A percentile compares a stretch with the other conserved stretches of the same genome.
Evolutionary conservation across 2,329 filamentous ascomycete genomes (phyloP).

Genomic region (Aspergillus puulaauensis): DNA sequence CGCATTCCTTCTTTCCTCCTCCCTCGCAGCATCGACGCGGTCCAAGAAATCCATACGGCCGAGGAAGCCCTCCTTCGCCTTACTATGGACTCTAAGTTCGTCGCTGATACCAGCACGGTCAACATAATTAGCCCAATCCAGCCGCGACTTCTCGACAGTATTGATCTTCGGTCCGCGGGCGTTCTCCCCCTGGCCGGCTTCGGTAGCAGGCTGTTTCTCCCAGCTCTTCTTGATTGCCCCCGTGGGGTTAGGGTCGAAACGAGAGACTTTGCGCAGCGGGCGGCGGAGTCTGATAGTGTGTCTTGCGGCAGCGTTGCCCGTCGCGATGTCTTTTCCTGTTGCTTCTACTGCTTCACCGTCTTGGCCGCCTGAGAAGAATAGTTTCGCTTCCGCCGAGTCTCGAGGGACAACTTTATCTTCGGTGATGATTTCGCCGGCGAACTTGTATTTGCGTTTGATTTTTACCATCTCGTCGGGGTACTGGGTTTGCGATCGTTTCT

Average conservation of each 20-base stretch:
- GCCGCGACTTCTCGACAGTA: constrained; percentile 64
- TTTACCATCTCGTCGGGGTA: constrained; percentile 49
- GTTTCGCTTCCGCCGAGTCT: constrained; percentile 55
- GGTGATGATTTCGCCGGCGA: constrained; percentile 55
- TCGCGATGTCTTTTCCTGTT: constrained; percentile 21
- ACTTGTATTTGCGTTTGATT: constrained; percentile 58
- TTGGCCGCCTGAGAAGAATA: constrained; percentile 47
- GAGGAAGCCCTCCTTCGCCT: constrained; percentile 62
- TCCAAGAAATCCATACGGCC: constrained; percentile 63
- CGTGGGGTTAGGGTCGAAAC: constrained; percentile 49
- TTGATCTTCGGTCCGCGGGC: constrained; percentile 60
- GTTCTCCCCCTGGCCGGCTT: constrained; percentile 26
- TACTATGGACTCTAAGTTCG: constrained; percentile 61
- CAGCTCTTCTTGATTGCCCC: constrained; percentile 44
- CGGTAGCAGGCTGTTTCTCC: constrained; percentile 37
- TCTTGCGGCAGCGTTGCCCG: constrained; percentile 12
- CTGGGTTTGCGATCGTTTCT: constrained; percentile 10
- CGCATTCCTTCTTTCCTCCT: constrained; percentile 55
- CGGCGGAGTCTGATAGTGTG: constrained; percentile 32
- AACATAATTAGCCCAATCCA: constrained; percentile 66
- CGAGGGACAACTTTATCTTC: constrained; percentile 55
- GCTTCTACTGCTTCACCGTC: constrained; percentile 35
- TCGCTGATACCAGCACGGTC: constrained; percentile 61
- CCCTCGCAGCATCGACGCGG: constrained; percentile 55
- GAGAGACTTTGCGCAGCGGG: constrained; percentile 44